phyloP scores from a whole-genome alignment of 345 rosid genomes.

The Diplotaxis tenuifolia region DNA sequence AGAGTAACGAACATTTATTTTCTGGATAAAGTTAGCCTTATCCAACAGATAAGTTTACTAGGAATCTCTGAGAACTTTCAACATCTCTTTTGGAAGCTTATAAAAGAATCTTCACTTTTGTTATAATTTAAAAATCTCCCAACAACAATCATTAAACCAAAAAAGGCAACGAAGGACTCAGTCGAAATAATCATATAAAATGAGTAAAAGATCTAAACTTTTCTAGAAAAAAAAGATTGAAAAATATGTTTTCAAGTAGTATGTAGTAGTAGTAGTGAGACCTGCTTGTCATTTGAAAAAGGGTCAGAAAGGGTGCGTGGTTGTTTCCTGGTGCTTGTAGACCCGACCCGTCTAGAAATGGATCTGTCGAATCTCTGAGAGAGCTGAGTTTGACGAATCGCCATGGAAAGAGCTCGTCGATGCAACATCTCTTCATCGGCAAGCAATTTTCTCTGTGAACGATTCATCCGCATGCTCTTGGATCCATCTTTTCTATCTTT shows the following conservation, averaged over 20 bases:
- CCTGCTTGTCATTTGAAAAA: conserved; percentile 74
- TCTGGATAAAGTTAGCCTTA: conserved; percentile 10
- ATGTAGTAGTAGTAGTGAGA: conserved; percentile 30
- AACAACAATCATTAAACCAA: conserved; percentile 24
- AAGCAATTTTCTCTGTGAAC: conserved; percentile 80
- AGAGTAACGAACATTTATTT: conserved; percentile 18
- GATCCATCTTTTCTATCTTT: conserved; percentile 65
- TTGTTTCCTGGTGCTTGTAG: conserved; percentile 68
- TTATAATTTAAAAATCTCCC: conserved; percentile 15
- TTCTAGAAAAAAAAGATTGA: neutral
- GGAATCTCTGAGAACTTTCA: conserved; percentile 4
- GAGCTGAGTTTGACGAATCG: conserved; percentile 75
- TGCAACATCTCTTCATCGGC: conserved; percentile 89
- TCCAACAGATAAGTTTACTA: conserved; percentile 9
- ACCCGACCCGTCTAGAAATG: conserved; percentile 87
- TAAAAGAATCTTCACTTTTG: conserved; percentile 23
- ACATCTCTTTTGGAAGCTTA: neutral
- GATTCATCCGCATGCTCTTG: conserved; percentile 70
- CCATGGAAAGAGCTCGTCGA: conserved; percentile 93
- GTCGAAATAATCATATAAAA: conserved; percentile 12
- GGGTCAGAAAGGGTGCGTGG: conserved; percentile 65
- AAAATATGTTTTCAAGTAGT: neutral
- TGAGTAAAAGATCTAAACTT: conserved; percentile 19
- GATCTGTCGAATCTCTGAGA: conserved; percentile 98
- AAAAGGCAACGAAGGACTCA: conserved; percentile 16